Percentiles rank a stretch among this genome's conserved stretches.
Evolutionary conservation across 306 rosid species (phyloP).

Genomic region (Cotoneaster glaucophyllus): DNA sequence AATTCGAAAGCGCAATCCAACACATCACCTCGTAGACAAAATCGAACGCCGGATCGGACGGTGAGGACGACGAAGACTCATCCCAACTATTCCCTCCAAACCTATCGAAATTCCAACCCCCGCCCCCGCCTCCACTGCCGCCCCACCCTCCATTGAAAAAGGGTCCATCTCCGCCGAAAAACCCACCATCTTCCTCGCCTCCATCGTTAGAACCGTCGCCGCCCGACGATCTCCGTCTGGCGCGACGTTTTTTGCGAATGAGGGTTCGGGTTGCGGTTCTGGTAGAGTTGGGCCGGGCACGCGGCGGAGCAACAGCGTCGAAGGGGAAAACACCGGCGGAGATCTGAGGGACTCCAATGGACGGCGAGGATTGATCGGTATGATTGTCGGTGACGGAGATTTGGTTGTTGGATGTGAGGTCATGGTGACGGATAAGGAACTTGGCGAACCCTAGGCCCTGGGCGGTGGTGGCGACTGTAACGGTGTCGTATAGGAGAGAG

Average conservation of each 20-base stretch:
- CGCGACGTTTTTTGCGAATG: constrained; percentile 54
- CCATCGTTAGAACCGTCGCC: constrained; percentile 42
- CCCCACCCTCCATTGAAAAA: constrained; percentile 41
- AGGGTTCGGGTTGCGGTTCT: constrained; percentile 42
- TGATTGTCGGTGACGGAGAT: constrained; percentile 10
- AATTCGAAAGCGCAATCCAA: constrained; percentile 79
- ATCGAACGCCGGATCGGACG: constrained; percentile 69
- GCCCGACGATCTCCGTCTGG: constrained; percentile 38
- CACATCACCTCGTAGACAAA: constrained; percentile 78
- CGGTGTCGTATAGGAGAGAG: constrained; percentile 41
- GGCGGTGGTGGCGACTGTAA: constrained; percentile 30
- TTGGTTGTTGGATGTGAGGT: constrained; percentile 13
- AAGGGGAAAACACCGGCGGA: constrained; percentile 52
- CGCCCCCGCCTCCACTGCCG: constrained; percentile 37
- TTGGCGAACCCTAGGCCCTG: constrained; percentile 50
- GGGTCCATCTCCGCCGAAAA: constrained; percentile 42
- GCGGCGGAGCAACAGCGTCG: constrained; percentile 71
- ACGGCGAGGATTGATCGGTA: constrained; percentile 26
- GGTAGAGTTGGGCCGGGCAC: constrained; percentile 37
- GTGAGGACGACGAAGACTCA: constrained; percentile 47
- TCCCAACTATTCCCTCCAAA: constrained; percentile 72
- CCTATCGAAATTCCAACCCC: constrained; percentile 68
- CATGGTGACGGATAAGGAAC: constrained; percentile 34
- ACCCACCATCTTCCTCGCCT: constrained; percentile 28
- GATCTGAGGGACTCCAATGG: constrained; percentile 33